Evolutionary conservation across 2,329 filamentous ascomycete genomes (phyloP), one percentile per base, ranked within the genome.

Genomic region (Scytalidium lignicola): DNA sequence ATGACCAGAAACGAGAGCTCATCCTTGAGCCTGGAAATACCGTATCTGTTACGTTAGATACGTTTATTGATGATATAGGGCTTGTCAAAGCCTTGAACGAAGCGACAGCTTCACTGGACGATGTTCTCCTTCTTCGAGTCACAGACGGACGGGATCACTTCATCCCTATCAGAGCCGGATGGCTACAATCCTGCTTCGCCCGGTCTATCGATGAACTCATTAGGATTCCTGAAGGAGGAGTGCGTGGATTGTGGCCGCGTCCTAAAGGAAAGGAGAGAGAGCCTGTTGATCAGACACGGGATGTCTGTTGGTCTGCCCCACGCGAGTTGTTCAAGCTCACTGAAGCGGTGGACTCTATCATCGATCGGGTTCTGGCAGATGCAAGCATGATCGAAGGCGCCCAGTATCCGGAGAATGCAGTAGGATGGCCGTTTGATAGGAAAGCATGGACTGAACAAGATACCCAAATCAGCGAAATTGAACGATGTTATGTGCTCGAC

Each of bases 291-390:
- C 75, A 74, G 2, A 71, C 73, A 61, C 75, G 69, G 37, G 80
- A 76, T 51, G 78, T 88, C 54, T 82, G 82, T 63, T 85, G 86
- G 63, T 92, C 90, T 10, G 90, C 90, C 1, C 92, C 93, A 1
- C 83, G 88, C 52, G 92, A 96, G 66, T 75, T 97, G 8, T 95
- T 96, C 69, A 85, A 85, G 63, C 79, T 99, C 61, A 96, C 90
- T 4, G 89, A 96, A 65, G 81, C 84, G 10, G 77, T 96, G 15
- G 79, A 80, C 58, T 73, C 66, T 6, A 67, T 82, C 39, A 74
- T 73, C 2, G 80, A 82, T 55, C 73, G 80, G 18, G 74, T 72
- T 21, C 65, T 79, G 7, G 82, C 82, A 0, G 82, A 85, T 44
- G 76, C 79, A 52, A 78, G 78, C 47, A 85, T 85, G 75, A 67